phyloP scores from a whole-genome alignment of 495 filamentous ascomycete species.

The Clohesyomyces aquaticus region DNA sequence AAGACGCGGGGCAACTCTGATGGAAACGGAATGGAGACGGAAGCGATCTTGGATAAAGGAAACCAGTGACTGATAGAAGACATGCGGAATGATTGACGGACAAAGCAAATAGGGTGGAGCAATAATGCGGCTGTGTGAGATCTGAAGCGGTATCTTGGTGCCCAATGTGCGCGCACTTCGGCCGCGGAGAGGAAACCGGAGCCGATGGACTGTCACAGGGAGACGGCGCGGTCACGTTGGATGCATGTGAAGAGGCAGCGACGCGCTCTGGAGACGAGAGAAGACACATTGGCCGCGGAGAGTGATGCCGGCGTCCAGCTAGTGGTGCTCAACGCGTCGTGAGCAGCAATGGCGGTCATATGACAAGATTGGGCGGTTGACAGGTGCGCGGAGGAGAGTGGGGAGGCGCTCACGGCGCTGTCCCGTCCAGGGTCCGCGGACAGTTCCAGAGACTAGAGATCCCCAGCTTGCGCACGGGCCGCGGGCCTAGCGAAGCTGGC shows the following conservation, averaged over 20 bases:
- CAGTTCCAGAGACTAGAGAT: background rate
- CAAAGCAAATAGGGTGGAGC: too few relatives aligned
- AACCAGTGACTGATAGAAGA: too few relatives aligned
- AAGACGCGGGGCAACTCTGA: too few relatives aligned
- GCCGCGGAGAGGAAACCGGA: background rate
- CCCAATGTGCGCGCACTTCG: too few relatives aligned
- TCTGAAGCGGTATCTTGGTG: too few relatives aligned
- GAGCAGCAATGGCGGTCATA: background rate
- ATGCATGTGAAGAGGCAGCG: background rate
- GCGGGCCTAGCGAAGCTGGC: conserved; percentile 4
- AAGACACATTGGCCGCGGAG: background rate
- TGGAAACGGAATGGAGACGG: too few relatives aligned
- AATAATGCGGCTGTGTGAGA: too few relatives aligned
- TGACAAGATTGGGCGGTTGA: background rate
- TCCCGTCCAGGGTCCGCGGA: background rate
- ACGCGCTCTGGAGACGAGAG: background rate
- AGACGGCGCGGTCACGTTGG: background rate
- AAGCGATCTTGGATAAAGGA: too few relatives aligned
- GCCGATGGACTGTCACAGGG: background rate
- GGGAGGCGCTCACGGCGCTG: too few relatives aligned
- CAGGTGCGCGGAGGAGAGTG: too few relatives aligned
- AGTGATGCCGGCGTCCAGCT: background rate
- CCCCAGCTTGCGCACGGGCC: conserved; percentile 17
- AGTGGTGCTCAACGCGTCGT: background rate
- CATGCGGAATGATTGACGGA: too few relatives aligned